Conservation (phyloP, 1,284 basidiomycete species). For the Phlebopus sp. region DNA sequence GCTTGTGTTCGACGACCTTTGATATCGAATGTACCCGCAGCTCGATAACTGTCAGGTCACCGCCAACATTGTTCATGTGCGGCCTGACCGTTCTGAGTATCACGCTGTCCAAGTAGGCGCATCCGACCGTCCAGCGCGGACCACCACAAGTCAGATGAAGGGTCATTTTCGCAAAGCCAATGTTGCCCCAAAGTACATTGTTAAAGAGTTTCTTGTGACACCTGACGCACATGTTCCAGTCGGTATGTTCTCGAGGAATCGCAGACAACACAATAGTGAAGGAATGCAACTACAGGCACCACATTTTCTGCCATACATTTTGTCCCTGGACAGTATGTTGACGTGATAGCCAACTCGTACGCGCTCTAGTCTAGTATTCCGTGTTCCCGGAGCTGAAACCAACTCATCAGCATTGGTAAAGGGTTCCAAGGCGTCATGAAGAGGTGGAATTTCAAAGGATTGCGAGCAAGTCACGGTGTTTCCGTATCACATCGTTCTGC, state of each 20-base stretch:
- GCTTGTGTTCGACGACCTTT: not conserved
- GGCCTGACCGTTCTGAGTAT: slow-evolving; percentile 68
- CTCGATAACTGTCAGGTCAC: slow-evolving; percentile 85
- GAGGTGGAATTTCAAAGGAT: slow-evolving; percentile 90
- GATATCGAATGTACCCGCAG: slow-evolving; percentile 37
- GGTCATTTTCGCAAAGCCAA: slow-evolving; percentile 87
- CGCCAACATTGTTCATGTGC: slow-evolving; percentile 64
- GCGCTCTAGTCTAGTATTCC: slow-evolving; percentile 31
- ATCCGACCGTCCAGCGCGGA: slow-evolving; percentile 65
- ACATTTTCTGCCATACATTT: slow-evolving; percentile 91
- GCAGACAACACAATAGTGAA: not conserved
- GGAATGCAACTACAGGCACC: slow-evolving; percentile 56
- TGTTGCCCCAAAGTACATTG: slow-evolving; percentile 82
- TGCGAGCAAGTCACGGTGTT: slow-evolving; percentile 94
- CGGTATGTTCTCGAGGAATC: slow-evolving; percentile 44
- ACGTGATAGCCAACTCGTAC: slow-evolving; percentile 90
- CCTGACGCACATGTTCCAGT: slow-evolving; percentile 88
- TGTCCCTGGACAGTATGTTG: slow-evolving; percentile 96
- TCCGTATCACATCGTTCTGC: slow-evolving; percentile 92
- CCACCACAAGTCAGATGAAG: slow-evolving; percentile 69
- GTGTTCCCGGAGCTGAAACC: slow-evolving; percentile 8
- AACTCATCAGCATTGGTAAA: slow-evolving; percentile 77
- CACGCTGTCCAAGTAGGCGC: slow-evolving; percentile 87
- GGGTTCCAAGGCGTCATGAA: slow-evolving; percentile 99
- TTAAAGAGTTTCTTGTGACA: slow-evolving; percentile 89